These are phyloP conservation scores for Glomus cerebriforme DNA, from an alignment of 192 early-diverging fungal genomes.

Conservation along the genomic window DNA sequence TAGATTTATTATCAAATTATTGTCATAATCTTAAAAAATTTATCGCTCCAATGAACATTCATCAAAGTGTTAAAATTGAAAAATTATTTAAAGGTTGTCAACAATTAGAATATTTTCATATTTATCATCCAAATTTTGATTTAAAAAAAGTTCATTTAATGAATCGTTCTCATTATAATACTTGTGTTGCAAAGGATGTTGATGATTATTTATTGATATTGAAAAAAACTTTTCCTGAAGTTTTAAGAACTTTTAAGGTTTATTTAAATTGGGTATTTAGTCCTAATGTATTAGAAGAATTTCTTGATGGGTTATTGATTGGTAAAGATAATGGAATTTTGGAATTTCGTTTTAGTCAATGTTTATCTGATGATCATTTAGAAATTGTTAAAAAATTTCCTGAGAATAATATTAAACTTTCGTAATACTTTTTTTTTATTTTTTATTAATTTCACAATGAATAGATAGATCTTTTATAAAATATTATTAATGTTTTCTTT, in stretches of 20 bases:
- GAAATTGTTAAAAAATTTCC: background rate
- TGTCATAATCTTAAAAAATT: background rate
- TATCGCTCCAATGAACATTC: background rate
- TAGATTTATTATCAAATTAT: background rate
- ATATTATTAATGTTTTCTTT: too few relatives aligned
- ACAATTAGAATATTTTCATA: background rate
- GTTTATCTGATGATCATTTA: background rate
- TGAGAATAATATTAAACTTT: background rate
- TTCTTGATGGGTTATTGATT: background rate
- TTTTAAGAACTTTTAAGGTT: background rate
- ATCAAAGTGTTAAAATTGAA: background rate
- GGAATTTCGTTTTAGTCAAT: background rate
- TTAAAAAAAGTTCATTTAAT: background rate
- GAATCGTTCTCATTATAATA: background rate
- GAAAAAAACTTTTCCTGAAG: background rate
- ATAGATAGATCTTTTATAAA: too few relatives aligned
- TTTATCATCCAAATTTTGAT: background rate
- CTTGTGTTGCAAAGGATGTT: background rate
- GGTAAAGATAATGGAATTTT: background rate
- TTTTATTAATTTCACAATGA: too few relatives aligned
- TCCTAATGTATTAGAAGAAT: background rate
- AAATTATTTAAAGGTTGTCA: background rate
- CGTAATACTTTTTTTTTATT: background rate
- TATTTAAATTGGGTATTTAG: background rate
- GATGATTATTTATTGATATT: background rate